These are phyloP conservation scores for Arachis stenosperma DNA, from an alignment of 306 rosid genomes.

Conservation along the genomic window DNA sequence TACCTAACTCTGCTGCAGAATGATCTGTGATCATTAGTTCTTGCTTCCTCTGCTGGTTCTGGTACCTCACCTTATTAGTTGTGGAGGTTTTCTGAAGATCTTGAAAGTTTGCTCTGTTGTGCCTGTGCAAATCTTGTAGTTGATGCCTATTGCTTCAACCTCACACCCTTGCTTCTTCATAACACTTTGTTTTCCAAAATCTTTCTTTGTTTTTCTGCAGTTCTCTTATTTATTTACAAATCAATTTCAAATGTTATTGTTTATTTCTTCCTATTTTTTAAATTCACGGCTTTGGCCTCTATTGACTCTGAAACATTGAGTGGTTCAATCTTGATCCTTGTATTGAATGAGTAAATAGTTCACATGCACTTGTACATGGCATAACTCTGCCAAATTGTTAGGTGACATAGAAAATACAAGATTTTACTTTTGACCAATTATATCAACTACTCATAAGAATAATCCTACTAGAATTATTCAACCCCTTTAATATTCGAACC, in stretches of 20 bases:
- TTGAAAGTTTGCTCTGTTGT: constrained; percentile 47
- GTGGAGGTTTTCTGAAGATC: constrained; percentile 47
- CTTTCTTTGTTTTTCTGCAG: constrained; percentile 23
- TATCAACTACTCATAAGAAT: too few relatives aligned
- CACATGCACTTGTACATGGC: constrained; percentile 47
- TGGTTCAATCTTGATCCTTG: background rate
- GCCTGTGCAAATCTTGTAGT: constrained; percentile 55
- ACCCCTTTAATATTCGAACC: too few relatives aligned
- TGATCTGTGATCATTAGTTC: constrained; percentile 35
- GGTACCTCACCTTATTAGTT: constrained; percentile 31
- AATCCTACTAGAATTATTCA: too few relatives aligned
- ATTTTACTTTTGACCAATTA: too few relatives aligned
- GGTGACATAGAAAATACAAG: constrained; percentile 3
- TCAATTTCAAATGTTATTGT: background rate
- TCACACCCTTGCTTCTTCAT: constrained; percentile 86
- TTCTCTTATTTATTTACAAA: constrained; percentile 35
- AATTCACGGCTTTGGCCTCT: constrained; percentile 40
- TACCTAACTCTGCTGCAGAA: constrained; percentile 47
- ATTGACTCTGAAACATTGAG: constrained; percentile 34
- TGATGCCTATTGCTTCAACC: constrained; percentile 69
- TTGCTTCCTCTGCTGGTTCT: constrained; percentile 44
- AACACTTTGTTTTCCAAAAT: constrained; percentile 1
- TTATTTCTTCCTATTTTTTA: background rate
- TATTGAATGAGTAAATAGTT: constrained; percentile 21
- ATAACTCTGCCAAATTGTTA: background rate